Evolutionary conservation across 768 basidiomycete genomes (phyloP), one percentile per base, ranked within the genome.

Genomic region (Pleurotus platypus): DNA sequence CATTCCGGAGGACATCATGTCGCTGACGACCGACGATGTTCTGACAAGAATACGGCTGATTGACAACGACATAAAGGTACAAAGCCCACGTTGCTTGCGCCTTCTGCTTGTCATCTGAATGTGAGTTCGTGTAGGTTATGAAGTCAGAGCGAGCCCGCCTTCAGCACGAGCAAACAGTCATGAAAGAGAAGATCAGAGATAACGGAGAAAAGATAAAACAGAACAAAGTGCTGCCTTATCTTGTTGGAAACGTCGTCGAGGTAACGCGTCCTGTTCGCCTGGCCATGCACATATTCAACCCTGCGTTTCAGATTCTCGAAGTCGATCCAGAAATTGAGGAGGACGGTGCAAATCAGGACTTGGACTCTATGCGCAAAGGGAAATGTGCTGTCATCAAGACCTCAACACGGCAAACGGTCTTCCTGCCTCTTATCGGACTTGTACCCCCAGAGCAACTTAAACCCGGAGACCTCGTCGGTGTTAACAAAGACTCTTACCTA

Each of bases 381-480:
- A 97, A 98, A 78, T 97, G 94, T 64, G 97, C 97, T 13, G 96
- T 98, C 54, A 94, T 98, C 78, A 99, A 99, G 76, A 98, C 97
- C 4, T 95, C 94, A 1, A 98, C 96, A 6, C 89, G 97, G 58
- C 97, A 97, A 75, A 98, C 97, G 46, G 94, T 99, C 43, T 99
- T 99, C 79, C 85, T 99, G 12, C 97, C 97, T 12, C 84, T 99
- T 67, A 95, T 98, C 62, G 97, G 97, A 58, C 91, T 99, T 57
- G 97, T 98, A 22, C 92, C 96, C 18, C 84, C 94, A 46, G 92
- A 95, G 58, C 76, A 92, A 63, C 86, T 99, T 60, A 87, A 81
- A 64, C 96, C 96, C 3, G 81, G 90, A 45, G 97, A 98, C 73
- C 85, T 99, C 48, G 95, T 99, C 63, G 97, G 97, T 61, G 96